Evolutionary conservation across 2,329 filamentous ascomycete genomes (phyloP), one percentile per base, ranked within the genome.

Genomic region (Penicillium hesseltinei): DNA sequence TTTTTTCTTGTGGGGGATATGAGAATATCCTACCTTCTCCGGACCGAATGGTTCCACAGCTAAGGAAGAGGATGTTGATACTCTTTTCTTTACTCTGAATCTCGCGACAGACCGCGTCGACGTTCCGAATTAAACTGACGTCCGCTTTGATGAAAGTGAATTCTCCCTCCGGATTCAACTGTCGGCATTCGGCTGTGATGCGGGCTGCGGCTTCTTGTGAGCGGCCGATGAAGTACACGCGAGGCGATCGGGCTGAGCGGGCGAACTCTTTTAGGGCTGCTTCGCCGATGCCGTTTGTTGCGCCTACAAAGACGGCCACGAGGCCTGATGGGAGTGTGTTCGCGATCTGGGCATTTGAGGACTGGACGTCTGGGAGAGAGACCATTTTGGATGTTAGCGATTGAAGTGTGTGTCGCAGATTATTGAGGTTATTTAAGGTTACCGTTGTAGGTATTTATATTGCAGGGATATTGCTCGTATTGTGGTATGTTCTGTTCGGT

Each of bases 51-150:
- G 60, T 53, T 4, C 82, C 83, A 2, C 77, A 77, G 1, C 77
- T 82, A 52, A 84, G 75, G 63, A 85, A 82, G 0, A 86, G 69
- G 4, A 85, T 67, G 65, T 86, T 84, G 57, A 87, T 76, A 27
- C 75, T 75, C 38, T 72, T 69, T 65, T 86, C 83, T 58, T 78
- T 80, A 31, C 69, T 65, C 57, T 71, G 73, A 56, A 87, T 82
- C 51, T 83, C 75, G 7, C 72, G 69, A 66, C 81, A 84, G 2
- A 78, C 75, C 7, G 75, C 68, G 61, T 84, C 81, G 3, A 83
- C 80, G 25, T 75, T 77, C 17, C 66, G 68, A n/a, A 84, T 63
- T 38, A 82, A 69, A 31, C 75, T 75, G 4, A 80, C 70, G 58
- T 84, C 79, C n/a, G 71, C 71, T 40, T 72, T 63, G 19, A 81